Evolutionary conservation across 306 rosid species (phyloP).

Genomic region (Coriaria nepalensis): DNA sequence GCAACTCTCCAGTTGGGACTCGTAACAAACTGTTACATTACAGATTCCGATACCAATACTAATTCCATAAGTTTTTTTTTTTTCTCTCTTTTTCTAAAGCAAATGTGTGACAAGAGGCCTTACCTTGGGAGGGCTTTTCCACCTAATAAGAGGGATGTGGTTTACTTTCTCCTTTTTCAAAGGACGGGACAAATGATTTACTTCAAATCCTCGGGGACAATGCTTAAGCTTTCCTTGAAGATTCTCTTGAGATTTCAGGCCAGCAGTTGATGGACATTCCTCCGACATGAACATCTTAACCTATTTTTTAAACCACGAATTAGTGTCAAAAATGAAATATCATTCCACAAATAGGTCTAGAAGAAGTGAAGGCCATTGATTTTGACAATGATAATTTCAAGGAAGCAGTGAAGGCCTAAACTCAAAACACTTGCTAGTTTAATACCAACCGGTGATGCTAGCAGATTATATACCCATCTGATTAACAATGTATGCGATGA

Average conservation of each 20-base stretch:
- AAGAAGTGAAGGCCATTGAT: too few species aligned
- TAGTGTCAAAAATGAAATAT: neutral
- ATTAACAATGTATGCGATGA: too few species aligned
- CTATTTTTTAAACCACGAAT: slow-evolving; percentile 21
- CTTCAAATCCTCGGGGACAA: slow-evolving; percentile 64
- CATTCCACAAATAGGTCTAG: neutral
- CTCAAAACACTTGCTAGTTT: too few species aligned
- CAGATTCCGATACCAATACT: neutral
- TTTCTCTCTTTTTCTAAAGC: neutral
- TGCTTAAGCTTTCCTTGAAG: slow-evolving; percentile 30
- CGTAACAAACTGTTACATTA: slow-evolving; percentile 27
- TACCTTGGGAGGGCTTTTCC: slow-evolving; percentile 64
- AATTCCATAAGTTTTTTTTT: neutral
- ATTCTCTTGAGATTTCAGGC: slow-evolving; percentile 24
- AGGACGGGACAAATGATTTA: slow-evolving; percentile 11
- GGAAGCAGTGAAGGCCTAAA: too few species aligned
- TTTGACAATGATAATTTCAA: too few species aligned
- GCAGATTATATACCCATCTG: too few species aligned
- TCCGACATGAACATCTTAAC: slow-evolving; percentile 38
- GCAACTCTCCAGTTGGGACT: slow-evolving; percentile 37
- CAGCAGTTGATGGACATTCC: slow-evolving; percentile 43
- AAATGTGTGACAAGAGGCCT: neutral
- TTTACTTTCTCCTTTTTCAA: slow-evolving; percentile 13
- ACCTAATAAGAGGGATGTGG: slow-evolving; percentile 23
- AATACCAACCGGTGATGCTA: too few species aligned